Conservation (phyloP, 495 filamentous ascomycete species). For the Talaromyces borbonicus region DNA sequence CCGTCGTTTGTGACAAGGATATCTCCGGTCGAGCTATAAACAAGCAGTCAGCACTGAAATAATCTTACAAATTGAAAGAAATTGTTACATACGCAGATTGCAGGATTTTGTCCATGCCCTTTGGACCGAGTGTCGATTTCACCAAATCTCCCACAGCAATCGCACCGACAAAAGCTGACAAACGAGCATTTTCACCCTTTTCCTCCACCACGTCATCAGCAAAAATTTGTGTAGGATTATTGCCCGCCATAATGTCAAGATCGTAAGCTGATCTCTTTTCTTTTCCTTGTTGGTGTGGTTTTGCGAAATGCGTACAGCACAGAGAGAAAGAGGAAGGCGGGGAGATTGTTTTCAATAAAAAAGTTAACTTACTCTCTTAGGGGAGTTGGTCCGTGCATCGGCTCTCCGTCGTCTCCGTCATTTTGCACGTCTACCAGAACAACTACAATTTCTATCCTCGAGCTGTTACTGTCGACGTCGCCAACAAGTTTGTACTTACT, state of each 20-base stretch:
- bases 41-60: constrained; percentile 7
- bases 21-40: constrained; percentile 74
- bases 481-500: too few species aligned
- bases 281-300: background rate
- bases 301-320: background rate
- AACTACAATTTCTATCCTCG: too few species aligned
- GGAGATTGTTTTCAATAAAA: constrained; percentile 7
- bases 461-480: background rate
- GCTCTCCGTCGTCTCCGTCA: constrained; percentile 3
- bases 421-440: background rate
- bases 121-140: constrained; percentile 93
- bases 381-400: constrained; percentile 11
- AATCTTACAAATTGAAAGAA: constrained; percentile 9
- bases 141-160: constrained; percentile 96
- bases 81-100: constrained; percentile 85
- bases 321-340: constrained; percentile 1
- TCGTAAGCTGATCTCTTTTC: background rate
- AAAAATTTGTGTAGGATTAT: constrained; percentile 96
- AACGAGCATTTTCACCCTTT: constrained; percentile 98
- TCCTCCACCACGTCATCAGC: constrained; percentile 94
- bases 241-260: constrained; percentile 32
- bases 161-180: constrained; percentile 92
- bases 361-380: constrained; percentile 7
- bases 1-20: constrained; percentile 99
- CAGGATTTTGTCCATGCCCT: constrained; percentile 99